Evolutionary conservation across 1,284 basidiomycete genomes (phyloP), one percentile per base, ranked within the genome.

Genomic region (Rhodotorula sp.): DNA sequence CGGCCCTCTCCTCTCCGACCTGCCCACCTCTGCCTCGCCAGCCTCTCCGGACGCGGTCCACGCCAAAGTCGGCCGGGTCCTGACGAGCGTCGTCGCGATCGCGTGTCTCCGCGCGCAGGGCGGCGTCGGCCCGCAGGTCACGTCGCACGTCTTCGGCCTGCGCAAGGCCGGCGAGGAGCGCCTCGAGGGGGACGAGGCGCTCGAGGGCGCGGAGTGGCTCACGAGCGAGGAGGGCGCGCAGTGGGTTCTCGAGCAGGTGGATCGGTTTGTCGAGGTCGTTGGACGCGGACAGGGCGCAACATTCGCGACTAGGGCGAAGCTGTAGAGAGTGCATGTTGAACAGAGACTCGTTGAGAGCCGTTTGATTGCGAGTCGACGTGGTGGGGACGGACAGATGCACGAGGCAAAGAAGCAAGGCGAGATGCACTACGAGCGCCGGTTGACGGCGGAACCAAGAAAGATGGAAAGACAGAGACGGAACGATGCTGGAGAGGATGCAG

Each of bases 111-210:
- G 96, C 72, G 89, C 94, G 12, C 91, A 79, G 80, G 89, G 88
- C 48, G 86, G 91, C 61, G 94, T 98, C 67, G 93, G 89, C 23
- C 92, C 94, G 13, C 96, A 98, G 81, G 86, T 97, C 68, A 90
- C 86, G 16, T 92, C 90, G 79, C 96, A 99, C 81, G 90, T 94
- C 57, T 97, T 93, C 82, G 96, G 96, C 25, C 85, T 99, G 64
- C 58, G 67, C 17, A 71, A 74, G 48, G 72, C 68, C n/a, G 65
- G 69, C 5, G 66, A 76, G 27, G 56, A 61, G 48, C 88, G 89
- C 64, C 80, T 85, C 59, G 83, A 83, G 56, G 84, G 85, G 68
- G 85, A 84, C 42, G 85, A 84, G 72, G 85, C 76, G 53, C 71
- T 82, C 10, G 67, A 87, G 77, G 93, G 94, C 78, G 72, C 78